phyloP scores from a whole-genome alignment of 306 rosid genomes.

The Sesbania bispinosa region DNA sequence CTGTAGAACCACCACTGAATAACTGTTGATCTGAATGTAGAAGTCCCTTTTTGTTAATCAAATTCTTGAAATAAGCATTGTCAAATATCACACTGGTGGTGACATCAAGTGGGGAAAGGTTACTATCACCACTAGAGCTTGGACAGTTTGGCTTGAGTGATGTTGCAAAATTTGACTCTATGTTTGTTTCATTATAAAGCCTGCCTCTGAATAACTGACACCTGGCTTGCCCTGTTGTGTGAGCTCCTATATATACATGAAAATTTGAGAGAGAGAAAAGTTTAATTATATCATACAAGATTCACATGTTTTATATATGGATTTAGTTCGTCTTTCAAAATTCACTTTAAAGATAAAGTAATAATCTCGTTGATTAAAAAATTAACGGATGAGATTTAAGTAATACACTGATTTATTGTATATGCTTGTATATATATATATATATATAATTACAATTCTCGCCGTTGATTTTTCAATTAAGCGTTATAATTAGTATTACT shows the following conservation, averaged over 20 bases:
- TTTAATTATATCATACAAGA: not conserved
- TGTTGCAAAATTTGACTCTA: slow-evolving; percentile 42
- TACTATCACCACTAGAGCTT: slow-evolving; percentile 37
- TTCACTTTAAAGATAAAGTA: too few relatives aligned
- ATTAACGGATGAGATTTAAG: too few relatives aligned
- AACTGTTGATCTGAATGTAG: slow-evolving; percentile 32
- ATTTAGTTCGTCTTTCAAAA: too few relatives aligned
- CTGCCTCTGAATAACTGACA: slow-evolving; percentile 47
- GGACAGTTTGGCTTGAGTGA: slow-evolving; percentile 45
- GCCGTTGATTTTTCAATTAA: too few relatives aligned
- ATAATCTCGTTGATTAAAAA: too few relatives aligned
- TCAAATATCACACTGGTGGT: slow-evolving; percentile 42
- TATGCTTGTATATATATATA: too few relatives aligned
- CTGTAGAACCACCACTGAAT: slow-evolving; percentile 26
- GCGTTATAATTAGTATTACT: too few relatives aligned
- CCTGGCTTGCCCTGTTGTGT: slow-evolving; percentile 59
- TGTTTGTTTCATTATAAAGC: slow-evolving; percentile 47
- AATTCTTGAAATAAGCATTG: slow-evolving; percentile 34
- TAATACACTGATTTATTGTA: too few relatives aligned
- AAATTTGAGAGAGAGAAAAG: not conserved
- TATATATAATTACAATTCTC: too few relatives aligned
- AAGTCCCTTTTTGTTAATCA: slow-evolving; percentile 26
- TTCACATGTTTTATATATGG: not conserved
- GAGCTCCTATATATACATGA: slow-evolving; percentile 46
- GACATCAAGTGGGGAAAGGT: slow-evolving; percentile 52